Conservation (phyloP, 176 grass and related monocot genomes). For the Rhynchospora pubera region DNA sequence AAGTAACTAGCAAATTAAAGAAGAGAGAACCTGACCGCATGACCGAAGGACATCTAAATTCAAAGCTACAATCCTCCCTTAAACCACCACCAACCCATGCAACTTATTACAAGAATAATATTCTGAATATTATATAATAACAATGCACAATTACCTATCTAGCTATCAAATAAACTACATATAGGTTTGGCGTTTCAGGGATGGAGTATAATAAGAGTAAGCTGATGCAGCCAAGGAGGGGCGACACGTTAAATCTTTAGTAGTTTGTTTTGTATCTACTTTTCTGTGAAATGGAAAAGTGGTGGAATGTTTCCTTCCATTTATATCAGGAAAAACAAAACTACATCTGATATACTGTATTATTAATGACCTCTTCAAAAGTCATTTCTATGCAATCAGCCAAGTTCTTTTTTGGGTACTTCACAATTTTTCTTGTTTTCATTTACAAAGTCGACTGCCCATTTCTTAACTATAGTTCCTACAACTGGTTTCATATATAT, state of each 20-base stretch:
- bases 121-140: background rate
- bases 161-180: background rate
- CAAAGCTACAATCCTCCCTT: background rate
- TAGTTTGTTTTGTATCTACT: no score
- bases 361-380: slow-evolving; percentile 6
- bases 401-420: slow-evolving; percentile 3
- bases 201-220: no score
- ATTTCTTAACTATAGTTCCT: slow-evolving; percentile 7
- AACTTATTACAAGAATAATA: background rate
- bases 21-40: background rate
- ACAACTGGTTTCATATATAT: slow-evolving; percentile 21
- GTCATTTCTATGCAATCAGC: slow-evolving; percentile 6
- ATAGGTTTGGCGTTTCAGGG: no score
- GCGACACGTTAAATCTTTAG: no score
- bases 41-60: background rate
- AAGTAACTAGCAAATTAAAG: background rate
- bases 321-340: background rate
- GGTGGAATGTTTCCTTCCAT: no score
- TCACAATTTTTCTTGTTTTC: background rate
- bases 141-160: background rate
- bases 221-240: no score
- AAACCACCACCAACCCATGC: background rate
- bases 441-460: background rate
- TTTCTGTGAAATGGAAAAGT: no score
- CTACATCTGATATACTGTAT: no score